phyloP scores from a whole-genome alignment of 164 flowering plant species.

The grape (Vitis vinifera) region DNA sequence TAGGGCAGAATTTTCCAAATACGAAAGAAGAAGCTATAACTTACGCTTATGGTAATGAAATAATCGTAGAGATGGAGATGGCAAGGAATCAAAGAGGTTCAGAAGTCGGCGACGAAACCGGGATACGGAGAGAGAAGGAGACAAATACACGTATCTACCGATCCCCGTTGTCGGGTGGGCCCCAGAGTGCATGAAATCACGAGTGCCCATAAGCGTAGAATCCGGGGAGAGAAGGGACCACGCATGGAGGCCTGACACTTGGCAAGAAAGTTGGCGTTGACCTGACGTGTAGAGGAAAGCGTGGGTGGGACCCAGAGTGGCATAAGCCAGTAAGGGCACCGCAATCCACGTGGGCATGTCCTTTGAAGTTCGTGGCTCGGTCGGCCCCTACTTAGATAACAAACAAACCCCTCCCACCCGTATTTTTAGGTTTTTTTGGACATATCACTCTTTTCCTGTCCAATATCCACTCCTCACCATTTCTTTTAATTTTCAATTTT shows the following conservation, averaged over 20 bases:
- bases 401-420: background rate
- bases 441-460: too few relatives aligned
- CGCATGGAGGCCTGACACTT: slow-evolving; percentile 6
- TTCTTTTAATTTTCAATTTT: too few relatives aligned
- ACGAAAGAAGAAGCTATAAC: too few relatives aligned
- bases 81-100: too few relatives aligned
- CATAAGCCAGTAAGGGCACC: slow-evolving; percentile 13
- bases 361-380: slow-evolving; percentile 4
- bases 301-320: background rate
- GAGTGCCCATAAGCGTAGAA: slow-evolving; percentile 9
- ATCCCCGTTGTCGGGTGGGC: slow-evolving; percentile 1
- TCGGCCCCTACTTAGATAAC: slow-evolving; percentile 6
- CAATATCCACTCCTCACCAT: too few relatives aligned
- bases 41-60: too few relatives aligned
- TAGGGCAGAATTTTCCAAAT: too few relatives aligned
- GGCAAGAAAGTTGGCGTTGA: slow-evolving; percentile 7
- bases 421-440: too few relatives aligned
- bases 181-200: slow-evolving; percentile 1
- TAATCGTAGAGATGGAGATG: too few relatives aligned
- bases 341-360: slow-evolving; percentile 31
- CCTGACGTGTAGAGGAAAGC: slow-evolving; percentile 6
- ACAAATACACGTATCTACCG: slow-evolving; percentile 10
- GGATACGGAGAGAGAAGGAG: background rate
- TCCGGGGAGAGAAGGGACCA: slow-evolving; percentile 18
- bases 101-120: too few relatives aligned